Evolutionary conservation across 2,329 filamentous ascomycete genomes (phyloP), one percentile per base, ranked within the genome.

Genomic region (Tolypocladium sp.): DNA sequence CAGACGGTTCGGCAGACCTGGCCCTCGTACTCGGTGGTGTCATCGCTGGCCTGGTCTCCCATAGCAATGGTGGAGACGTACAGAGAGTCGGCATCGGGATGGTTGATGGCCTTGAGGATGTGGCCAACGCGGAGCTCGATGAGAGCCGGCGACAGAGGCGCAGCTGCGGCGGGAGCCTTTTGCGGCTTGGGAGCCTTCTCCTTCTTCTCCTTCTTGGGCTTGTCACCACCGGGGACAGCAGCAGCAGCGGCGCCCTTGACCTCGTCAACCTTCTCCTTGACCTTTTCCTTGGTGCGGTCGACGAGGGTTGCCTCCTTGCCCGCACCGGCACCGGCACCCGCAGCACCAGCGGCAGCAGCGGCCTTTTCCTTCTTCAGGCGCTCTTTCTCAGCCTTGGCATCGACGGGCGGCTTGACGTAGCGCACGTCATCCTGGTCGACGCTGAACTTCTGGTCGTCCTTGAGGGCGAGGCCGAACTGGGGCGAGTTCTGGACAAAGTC

Each of bases 61-160:
- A 93, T 92, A 64, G 92, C 91, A 70, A 99, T 96, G 58, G 92
- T 97, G 62, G 90, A 95, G 62, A 99, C 94, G 76, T 87, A 99
- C 57, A 99, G 84, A 15, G 90, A 95, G 79, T 99, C 94, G 64
- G 94, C 94, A 69, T 99, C 95, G 58, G 94, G 94, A 79, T 99
- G 94, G 74, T 92, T 89, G 76, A 94, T 84, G 57, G 92, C 92
- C 77, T 97, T 96, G 70, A 99, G 87, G 68, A 99, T 97, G 79
- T 97, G 94, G 62, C 94, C 94, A 62, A 99, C 93, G 64, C 94
- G 88, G 57, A 99, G 87, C 73, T 99, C 94, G 71, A 99, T 97
- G 62, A 96, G 84, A 60, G 83, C 81, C 3, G 94, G 94, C 1
- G 91, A 90, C 6, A 91, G 85, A 2, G 91, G 89, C 15, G 91